Conservation (phyloP, 202 grass and related monocot species). For the Panicum hallii region DNA sequence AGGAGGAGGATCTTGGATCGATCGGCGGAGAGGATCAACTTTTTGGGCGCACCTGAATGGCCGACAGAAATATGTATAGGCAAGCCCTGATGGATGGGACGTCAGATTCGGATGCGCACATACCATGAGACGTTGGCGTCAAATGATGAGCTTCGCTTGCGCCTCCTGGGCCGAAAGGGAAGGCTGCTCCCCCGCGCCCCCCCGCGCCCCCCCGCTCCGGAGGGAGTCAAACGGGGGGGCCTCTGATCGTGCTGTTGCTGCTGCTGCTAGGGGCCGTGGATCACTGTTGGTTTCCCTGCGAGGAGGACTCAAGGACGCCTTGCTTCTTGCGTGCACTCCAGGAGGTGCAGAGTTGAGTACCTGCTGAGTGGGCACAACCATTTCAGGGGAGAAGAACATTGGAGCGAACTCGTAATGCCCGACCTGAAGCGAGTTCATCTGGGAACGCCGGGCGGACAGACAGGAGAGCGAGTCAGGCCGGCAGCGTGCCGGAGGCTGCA, state of each 20-base stretch:
- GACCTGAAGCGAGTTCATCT: not conserved
- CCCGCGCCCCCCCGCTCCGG: not conserved
- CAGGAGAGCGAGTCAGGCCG: not conserved
- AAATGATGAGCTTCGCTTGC: conserved; percentile 67
- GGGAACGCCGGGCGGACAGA: no score
- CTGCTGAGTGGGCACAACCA: no score
- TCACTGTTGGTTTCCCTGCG: not conserved
- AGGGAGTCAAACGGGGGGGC: conserved; percentile 16
- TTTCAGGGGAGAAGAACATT: no score
- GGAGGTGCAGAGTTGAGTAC: not conserved
- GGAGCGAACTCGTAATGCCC: no score
- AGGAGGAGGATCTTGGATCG: conserved; percentile 2
- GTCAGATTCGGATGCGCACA: conserved; percentile 39
- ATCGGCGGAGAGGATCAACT: conserved; percentile 46
- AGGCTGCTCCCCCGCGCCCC: conserved; percentile 17
- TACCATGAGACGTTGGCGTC: conserved; percentile 69
- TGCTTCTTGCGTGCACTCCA: not conserved
- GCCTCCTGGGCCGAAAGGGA: conserved; percentile 46
- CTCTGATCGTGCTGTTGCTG: not conserved
- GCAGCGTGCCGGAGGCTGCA: conserved; percentile 7
- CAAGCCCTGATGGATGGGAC: conserved; percentile 57
- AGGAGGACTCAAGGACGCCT: not conserved
- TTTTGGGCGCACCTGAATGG: conserved; percentile 74
- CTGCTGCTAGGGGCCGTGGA: not conserved
- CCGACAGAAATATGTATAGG: conserved; percentile 69